Conservation (phyloP, 257 asterid genomes). For the Penstemon newberryi region DNA sequence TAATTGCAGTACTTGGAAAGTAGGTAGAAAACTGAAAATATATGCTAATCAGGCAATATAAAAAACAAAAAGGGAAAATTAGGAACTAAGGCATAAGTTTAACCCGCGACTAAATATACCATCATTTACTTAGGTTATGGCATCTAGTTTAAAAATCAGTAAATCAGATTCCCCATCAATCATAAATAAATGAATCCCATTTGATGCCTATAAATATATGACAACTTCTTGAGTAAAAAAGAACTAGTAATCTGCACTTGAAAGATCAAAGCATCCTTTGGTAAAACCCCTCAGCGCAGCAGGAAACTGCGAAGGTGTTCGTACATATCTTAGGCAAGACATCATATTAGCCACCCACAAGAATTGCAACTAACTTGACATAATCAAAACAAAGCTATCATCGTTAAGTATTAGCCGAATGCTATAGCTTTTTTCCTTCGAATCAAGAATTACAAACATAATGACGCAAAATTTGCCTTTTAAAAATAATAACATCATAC, state of each 20-base stretch:
- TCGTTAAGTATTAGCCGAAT: not conserved
- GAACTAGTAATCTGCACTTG: too few species aligned
- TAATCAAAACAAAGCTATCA: not conserved
- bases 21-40: not conserved
- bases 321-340: not conserved
- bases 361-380: not conserved
- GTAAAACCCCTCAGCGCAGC: not conserved
- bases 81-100: too few species aligned
- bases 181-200: too few species aligned
- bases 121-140: too few species aligned
- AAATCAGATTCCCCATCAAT: too few species aligned
- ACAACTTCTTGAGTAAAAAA: too few species aligned
- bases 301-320: not conserved
- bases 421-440: too few species aligned
- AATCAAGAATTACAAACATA: not conserved
- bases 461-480: not conserved
- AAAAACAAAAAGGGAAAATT: not conserved
- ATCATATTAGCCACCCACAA: not conserved
- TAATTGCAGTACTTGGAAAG: not conserved
- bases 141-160: too few species aligned
- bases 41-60: not conserved
- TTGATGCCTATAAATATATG: too few species aligned
- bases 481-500: too few species aligned
- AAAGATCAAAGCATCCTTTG: not conserved
- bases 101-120: too few species aligned